Percentiles rank a stretch among this genome's conserved stretches.
These are phyloP conservation scores for Lomentospora prolificans DNA, from an alignment of 2,329 filamentous ascomycete species.

Conservation along the genomic window DNA sequence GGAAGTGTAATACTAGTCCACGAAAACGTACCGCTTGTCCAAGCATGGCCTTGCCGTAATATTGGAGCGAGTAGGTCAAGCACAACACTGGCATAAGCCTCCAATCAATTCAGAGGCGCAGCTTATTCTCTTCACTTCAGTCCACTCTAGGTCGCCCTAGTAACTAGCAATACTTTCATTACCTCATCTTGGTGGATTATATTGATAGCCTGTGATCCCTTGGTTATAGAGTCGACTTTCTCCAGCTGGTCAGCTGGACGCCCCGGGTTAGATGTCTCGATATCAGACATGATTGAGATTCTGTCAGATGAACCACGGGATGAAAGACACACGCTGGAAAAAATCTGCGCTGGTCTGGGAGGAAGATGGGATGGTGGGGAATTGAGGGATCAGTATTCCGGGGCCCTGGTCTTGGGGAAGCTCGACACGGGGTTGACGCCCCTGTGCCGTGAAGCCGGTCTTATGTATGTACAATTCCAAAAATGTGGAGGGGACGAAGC, in stretches of 20 bases:
- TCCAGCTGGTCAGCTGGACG: conserved; percentile 6
- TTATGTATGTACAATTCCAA: no score
- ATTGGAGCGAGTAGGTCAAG: conserved; percentile 15
- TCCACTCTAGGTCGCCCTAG: conserved; percentile 29
- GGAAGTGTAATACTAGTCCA: background rate
- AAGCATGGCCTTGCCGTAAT: conserved; percentile 36
- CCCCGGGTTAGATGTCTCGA: conserved; percentile 11
- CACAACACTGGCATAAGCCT: conserved; percentile 15
- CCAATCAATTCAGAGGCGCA: conserved; percentile 19
- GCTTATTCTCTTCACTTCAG: conserved; percentile 25
- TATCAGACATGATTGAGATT: conserved; percentile 9
- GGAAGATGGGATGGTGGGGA: no score
- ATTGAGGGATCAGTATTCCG: no score
- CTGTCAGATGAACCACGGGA: no score
- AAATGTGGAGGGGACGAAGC: no score
- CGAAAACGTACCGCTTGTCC: conserved; percentile 33
- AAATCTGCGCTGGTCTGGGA: no score
- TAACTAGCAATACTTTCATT: conserved; percentile 27
- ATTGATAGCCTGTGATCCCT: conserved; percentile 13
- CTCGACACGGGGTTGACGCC: no score
- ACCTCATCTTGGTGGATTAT: conserved; percentile 26
- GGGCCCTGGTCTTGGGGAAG: no score
- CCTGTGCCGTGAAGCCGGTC: no score
- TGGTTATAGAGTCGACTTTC: background rate
- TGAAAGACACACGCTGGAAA: no score